Conservation (phyloP, 2,329 filamentous ascomycete species). For the Colletotrichum orbiculare region DNA sequence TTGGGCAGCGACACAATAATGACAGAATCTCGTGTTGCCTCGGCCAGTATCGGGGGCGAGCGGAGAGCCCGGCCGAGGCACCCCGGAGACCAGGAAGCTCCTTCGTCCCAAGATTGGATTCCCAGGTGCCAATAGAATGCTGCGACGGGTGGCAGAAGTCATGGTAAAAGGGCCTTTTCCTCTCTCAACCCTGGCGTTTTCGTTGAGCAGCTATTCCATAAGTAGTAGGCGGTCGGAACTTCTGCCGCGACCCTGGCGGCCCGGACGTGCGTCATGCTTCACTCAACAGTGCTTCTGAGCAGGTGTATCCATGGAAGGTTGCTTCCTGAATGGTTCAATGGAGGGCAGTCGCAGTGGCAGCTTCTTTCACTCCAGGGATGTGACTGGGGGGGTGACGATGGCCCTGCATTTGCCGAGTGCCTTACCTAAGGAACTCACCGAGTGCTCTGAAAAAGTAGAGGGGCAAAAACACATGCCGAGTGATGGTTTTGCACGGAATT, state of each 20-base stretch:
- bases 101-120: neutral
- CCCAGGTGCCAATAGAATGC: no score
- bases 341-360: conserved; percentile 17
- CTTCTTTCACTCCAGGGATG: conserved; percentile 20
- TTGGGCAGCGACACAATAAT: neutral
- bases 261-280: conserved; percentile 34
- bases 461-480: conserved; percentile 30
- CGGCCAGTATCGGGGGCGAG: conserved; percentile 22
- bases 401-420: no score
- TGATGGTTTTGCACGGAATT: neutral
- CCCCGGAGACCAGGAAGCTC: conserved; percentile 2
- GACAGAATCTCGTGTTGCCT: conserved; percentile 20
- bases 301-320: conserved; percentile 14
- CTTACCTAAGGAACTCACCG: no score
- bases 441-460: conserved; percentile 13
- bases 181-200: conserved; percentile 38
- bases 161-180: conserved; percentile 9
- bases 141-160: no score
- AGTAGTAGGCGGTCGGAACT: conserved; percentile 14
- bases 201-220: conserved; percentile 33
- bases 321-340: no score
- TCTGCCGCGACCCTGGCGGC: conserved; percentile 28
- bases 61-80: conserved; percentile 34
- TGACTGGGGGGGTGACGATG: conserved; percentile 8
- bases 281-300: conserved; percentile 31